Evolutionary conservation across 2,329 filamentous ascomycete genomes (phyloP).

Genomic region (Beauveria brongniartii): DNA sequence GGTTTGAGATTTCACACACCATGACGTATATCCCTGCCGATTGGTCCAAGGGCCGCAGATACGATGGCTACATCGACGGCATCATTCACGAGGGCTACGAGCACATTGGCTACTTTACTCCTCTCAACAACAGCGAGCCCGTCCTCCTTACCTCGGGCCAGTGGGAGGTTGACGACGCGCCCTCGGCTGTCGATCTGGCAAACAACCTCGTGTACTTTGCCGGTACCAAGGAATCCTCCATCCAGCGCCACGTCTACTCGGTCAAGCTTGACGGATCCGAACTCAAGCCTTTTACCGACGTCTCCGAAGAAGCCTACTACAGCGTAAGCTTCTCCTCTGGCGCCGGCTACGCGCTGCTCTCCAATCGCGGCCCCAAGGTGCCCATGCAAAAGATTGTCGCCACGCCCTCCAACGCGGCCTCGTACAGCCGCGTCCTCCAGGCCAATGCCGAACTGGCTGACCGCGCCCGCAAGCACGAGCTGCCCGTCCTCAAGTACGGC

Average conservation of each 20-base stretch:
- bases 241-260: constrained; percentile 85
- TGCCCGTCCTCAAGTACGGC: constrained; percentile 75
- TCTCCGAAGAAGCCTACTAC: constrained; percentile 68
- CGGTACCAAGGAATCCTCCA: constrained; percentile 77
- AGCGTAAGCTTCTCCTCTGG: constrained; percentile 74
- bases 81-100: constrained; percentile 81
- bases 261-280: constrained; percentile 75
- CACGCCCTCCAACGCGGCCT: constrained; percentile 59
- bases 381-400: constrained; percentile 88
- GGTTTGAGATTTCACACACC: constrained; percentile 88
- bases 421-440: constrained; percentile 66
- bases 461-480: constrained; percentile 65
- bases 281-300: constrained; percentile 66
- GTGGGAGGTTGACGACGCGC: constrained; percentile 87
- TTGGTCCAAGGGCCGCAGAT: constrained; percentile 59
- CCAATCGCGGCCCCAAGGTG: constrained; percentile 74
- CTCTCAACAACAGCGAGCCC: constrained; percentile 74
- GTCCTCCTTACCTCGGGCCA: constrained; percentile 77
- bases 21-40: constrained; percentile 84
- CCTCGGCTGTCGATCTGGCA: constrained; percentile 74
- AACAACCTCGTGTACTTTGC: constrained; percentile 89
- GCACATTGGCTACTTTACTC: constrained; percentile 88
- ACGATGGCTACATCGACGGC: constrained; percentile 91
- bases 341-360: constrained; percentile 75
- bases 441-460: constrained; percentile 64